Evolutionary conservation across 305 asterid genomes (phyloP), one percentile per base, ranked within the genome.

Genomic region (Fraxinus albicans): DNA sequence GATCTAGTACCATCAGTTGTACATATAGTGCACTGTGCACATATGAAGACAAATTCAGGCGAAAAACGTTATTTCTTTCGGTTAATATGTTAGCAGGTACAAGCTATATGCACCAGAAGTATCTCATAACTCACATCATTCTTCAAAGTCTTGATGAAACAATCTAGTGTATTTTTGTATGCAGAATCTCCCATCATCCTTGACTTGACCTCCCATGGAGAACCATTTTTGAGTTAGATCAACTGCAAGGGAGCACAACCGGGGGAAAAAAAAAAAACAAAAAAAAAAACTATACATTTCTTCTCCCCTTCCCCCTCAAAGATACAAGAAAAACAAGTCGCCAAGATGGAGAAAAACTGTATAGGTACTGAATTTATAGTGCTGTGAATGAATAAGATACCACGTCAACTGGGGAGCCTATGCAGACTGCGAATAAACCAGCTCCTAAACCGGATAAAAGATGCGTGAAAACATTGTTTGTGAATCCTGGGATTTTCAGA

Each of bases 121-220:
- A 34, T 36, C 42, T 36, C 42, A 36, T 36, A 83, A 83, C 98
- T 86, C 85, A 95, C 99, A 78, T 95, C 99, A 81, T 93, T 94
- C 90, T 91, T 94, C 88, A 95, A 85, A 21, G 99, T 95, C 91
- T 93, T 93, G 82, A 94, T 92, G 86, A 95, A 95, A 85, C 99
- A 95, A 89, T 95, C 99, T 25, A 95, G 79, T 7, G 99, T 95
- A 84, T 81, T 94, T 86, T 89, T 95, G 92, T 94, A 94, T 21
- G 96, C 35, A 58, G 99, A 73, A 90, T 95, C 98, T 78, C 98
- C 98, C 99, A 95, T 95, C 99, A 95, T 95, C 87, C 99, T 93
- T 6, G 98, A 94, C 84, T 94, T 95, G 74, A 94, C 98, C 98
- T 95, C 94, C 84, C 86, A 80, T 76, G 81, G 73, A 75, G 42